These are phyloP conservation scores for Blyttiomyces sp. DNA, from an alignment of 371 early-diverging fungal genomes.

Conservation along the genomic window DNA sequence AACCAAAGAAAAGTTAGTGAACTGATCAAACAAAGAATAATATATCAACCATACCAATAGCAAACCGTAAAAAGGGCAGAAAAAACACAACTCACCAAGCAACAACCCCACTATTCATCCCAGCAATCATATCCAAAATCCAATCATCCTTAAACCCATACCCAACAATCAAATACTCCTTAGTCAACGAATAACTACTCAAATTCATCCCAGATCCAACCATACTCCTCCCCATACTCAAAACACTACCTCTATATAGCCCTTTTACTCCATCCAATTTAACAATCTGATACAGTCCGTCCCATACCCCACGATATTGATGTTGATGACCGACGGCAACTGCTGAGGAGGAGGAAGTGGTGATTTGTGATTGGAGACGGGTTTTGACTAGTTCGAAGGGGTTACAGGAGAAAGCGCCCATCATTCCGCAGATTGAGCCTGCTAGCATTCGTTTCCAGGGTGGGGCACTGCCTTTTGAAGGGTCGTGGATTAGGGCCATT, in stretches of 20 bases:
- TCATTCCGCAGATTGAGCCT: constrained; percentile 64
- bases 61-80: constrained; percentile 1
- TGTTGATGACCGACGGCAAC: constrained; percentile 13
- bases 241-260: constrained; percentile 53
- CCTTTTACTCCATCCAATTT: constrained; percentile 50
- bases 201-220: constrained; percentile 63
- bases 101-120: constrained; percentile 53
- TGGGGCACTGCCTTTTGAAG: constrained; percentile 51
- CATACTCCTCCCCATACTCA: constrained; percentile 59
- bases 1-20: constrained; percentile 13
- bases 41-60: background rate
- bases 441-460: constrained; percentile 70
- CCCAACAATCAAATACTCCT: constrained; percentile 55
- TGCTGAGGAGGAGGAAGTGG: background rate
- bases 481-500: constrained; percentile 55
- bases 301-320: constrained; percentile 53
- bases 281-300: constrained; percentile 51
- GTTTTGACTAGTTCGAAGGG: constrained; percentile 74
- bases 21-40: background rate
- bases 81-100: constrained; percentile 28
- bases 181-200: constrained; percentile 59
- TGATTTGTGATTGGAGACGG: constrained; percentile 53
- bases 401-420: constrained; percentile 68
- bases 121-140: constrained; percentile 59
- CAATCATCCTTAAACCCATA: constrained; percentile 52